Conservation (phyloP, 768 basidiomycete genomes). For the Gautieria morchelliformis region DNA sequence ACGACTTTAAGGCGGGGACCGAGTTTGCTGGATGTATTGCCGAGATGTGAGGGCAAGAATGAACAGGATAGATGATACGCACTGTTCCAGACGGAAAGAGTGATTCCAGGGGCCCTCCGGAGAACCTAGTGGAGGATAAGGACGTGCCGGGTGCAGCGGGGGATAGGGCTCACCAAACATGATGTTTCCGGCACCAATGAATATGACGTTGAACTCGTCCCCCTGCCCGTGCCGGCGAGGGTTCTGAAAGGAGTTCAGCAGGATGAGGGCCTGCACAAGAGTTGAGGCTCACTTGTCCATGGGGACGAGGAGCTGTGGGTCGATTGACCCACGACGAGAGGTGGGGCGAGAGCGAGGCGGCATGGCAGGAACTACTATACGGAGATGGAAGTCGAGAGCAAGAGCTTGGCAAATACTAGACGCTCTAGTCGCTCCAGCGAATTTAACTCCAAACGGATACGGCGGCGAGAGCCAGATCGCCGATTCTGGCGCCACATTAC, state of each 20-base stretch:
- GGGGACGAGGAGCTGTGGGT: slow-evolving; percentile 63
- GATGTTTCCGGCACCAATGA: slow-evolving; percentile 94
- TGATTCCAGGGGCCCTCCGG: slow-evolving; percentile 91
- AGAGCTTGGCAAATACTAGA: neutral
- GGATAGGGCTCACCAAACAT: slow-evolving; percentile 68
- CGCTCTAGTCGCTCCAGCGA: too few relatives aligned
- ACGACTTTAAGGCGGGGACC: slow-evolving; percentile 93
- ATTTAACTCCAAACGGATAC: too few relatives aligned
- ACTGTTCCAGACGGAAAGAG: slow-evolving; percentile 87
- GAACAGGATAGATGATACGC: slow-evolving; percentile 17
- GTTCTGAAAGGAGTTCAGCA: slow-evolving; percentile 10
- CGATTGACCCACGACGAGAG: slow-evolving; percentile 65
- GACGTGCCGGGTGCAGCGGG: neutral
- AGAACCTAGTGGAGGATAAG: slow-evolving; percentile 43
- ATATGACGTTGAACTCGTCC: slow-evolving; percentile 86
- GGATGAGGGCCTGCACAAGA: slow-evolving; percentile 4
- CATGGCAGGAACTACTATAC: slow-evolving; percentile 1
- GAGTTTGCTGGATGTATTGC: slow-evolving; percentile 55
- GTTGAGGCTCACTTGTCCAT: slow-evolving; percentile 56
- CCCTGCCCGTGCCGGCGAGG: slow-evolving; percentile 46
- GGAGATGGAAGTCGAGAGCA: slow-evolving; percentile 3
- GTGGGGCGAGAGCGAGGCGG: slow-evolving; percentile 8
- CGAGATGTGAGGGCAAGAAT: slow-evolving; percentile 5
- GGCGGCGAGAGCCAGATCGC: too few relatives aligned
- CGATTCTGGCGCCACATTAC: too few relatives aligned